These are phyloP conservation scores for Arachis stenosperma DNA, from an alignment of 306 rosid species.

Conservation along the genomic window DNA sequence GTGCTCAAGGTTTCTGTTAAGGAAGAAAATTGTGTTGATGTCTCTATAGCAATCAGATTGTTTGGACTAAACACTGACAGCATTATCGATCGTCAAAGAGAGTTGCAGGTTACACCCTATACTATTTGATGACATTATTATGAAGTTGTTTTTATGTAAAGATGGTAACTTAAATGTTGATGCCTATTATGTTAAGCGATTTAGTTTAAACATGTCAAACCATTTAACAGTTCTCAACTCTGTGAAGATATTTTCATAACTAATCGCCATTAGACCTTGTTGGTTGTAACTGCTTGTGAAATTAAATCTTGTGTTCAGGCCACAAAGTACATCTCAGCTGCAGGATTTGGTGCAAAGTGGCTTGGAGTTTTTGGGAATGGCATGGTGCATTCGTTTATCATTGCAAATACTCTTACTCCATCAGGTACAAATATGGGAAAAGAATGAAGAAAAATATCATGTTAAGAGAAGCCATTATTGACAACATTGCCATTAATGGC, in stretches of 20 bases:
- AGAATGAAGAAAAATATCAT: neutral
- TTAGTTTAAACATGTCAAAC: no score
- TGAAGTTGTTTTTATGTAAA: no score
- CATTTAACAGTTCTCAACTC: neutral
- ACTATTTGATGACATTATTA: slow-evolving; percentile 1
- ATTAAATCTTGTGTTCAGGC: slow-evolving; percentile 63
- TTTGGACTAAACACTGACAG: slow-evolving; percentile 92
- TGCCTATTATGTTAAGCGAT: neutral
- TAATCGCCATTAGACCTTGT: slow-evolving; percentile 7
- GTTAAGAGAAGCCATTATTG: neutral
- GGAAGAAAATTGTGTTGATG: slow-evolving; percentile 55
- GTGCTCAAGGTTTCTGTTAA: slow-evolving; percentile 79
- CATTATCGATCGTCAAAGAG: slow-evolving; percentile 82
- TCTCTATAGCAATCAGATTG: slow-evolving; percentile 62
- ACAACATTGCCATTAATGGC: slow-evolving; percentile 33
- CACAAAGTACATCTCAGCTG: slow-evolving; percentile 86
- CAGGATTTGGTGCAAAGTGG: slow-evolving; percentile 94
- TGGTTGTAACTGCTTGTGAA: slow-evolving; percentile 37
- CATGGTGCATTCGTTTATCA: slow-evolving; percentile 85
- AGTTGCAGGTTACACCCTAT: slow-evolving; percentile 71
- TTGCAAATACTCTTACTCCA: slow-evolving; percentile 71
- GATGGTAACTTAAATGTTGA: no score
- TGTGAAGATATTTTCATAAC: neutral
- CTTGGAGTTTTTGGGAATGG: slow-evolving; percentile 93
- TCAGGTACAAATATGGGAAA: slow-evolving; percentile 54